Conservation (phyloP, 805 yeast genomes). For the Wickerhamia fluorescens region DNA sequence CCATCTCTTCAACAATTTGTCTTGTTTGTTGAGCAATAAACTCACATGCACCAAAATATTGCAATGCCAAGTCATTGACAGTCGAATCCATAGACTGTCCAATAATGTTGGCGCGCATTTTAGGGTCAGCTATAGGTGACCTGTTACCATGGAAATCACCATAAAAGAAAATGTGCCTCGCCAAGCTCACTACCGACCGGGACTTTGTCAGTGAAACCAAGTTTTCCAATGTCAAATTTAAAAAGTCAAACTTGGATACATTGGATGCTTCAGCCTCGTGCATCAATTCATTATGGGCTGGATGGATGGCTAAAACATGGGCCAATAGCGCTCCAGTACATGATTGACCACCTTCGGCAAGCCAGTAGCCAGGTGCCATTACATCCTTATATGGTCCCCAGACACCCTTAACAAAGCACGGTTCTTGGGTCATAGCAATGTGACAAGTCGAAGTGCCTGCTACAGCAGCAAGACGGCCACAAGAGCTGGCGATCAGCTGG, state of each 20-base stretch:
- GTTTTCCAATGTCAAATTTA: conserved; percentile 68
- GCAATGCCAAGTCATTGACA: conserved; percentile 75
- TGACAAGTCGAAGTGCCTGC: conserved; percentile 99
- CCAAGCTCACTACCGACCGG: conserved; percentile 72
- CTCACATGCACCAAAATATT: conserved; percentile 91
- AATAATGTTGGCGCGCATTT: conserved; percentile 85
- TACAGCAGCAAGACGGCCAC: conserved; percentile 91
- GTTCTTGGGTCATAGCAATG: conserved; percentile 74
- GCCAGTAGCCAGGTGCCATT: conserved; percentile 83
- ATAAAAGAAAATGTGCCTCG: conserved; percentile 81
- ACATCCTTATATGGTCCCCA: conserved; percentile 99
- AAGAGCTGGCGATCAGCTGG: conserved; percentile 52
- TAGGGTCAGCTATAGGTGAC: conserved; percentile 94
- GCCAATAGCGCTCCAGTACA: conserved; percentile 93
- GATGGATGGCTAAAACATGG: conserved; percentile 82
- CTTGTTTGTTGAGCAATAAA: conserved; percentile 96
- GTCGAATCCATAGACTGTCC: conserved; percentile 92
- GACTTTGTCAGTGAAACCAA: conserved; percentile 49
- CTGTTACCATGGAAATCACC: conserved; percentile 97
- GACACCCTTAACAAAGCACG: conserved; percentile 90
- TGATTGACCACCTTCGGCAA: conserved; percentile 99
- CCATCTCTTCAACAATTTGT: conserved; percentile 86
- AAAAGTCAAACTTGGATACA: conserved; percentile 71
- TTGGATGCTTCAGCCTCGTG: conserved; percentile 61
- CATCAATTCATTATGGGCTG: conserved; percentile 71